A percentile compares a stretch with the other conserved stretches of the same genome.
phyloP scores from a whole-genome alignment of 2,329 filamentous ascomycete genomes.

The Alternaria burnsii region DNA sequence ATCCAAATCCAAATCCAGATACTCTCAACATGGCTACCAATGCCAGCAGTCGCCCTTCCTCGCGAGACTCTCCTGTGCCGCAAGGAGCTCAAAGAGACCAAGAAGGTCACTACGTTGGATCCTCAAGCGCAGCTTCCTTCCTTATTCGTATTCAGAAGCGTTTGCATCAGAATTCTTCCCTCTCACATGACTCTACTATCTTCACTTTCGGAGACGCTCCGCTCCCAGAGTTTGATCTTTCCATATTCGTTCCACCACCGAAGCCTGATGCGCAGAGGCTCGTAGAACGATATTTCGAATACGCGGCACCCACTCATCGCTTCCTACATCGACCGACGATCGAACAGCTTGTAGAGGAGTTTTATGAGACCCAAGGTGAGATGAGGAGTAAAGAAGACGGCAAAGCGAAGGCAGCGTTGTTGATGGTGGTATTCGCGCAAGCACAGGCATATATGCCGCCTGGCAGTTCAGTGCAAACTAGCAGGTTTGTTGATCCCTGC shows the following conservation, averaged over 20 bases:
- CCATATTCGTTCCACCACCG: conserved; percentile 54
- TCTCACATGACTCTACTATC: conserved; percentile 55
- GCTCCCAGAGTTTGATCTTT: conserved; percentile 55
- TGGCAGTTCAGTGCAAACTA: conserved; percentile 34
- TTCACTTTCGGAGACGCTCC: conserved; percentile 62
- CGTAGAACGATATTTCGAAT: conserved; percentile 66
- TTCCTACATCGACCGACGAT: conserved; percentile 65
- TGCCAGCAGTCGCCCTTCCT: conserved; percentile 33
- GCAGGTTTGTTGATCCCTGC: conserved; percentile 26
- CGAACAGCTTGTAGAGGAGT: conserved; percentile 55
- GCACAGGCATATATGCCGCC: conserved; percentile 55
- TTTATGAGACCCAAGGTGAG: conserved; percentile 56
- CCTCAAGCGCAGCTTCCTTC: conserved; percentile 60
- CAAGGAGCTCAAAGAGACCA: conserved; percentile 53
- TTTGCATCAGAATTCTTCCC: conserved; percentile 53
- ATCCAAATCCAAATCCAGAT: conserved; percentile 11
- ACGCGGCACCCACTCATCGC: conserved; percentile 67
- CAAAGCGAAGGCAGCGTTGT: conserved; percentile 55
- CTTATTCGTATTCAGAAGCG: conserved; percentile 60
- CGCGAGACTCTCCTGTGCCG: conserved; percentile 57
- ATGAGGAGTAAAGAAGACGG: conserved; percentile 54
- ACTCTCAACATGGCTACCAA: conserved; percentile 26
- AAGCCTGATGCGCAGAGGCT: conserved; percentile 56
- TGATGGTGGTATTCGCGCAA: conserved; percentile 65
- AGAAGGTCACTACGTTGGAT: conserved; percentile 60